phyloP scores from a whole-genome alignment of 1,284 basidiomycete species.

The Gymnopus androsaceus region DNA sequence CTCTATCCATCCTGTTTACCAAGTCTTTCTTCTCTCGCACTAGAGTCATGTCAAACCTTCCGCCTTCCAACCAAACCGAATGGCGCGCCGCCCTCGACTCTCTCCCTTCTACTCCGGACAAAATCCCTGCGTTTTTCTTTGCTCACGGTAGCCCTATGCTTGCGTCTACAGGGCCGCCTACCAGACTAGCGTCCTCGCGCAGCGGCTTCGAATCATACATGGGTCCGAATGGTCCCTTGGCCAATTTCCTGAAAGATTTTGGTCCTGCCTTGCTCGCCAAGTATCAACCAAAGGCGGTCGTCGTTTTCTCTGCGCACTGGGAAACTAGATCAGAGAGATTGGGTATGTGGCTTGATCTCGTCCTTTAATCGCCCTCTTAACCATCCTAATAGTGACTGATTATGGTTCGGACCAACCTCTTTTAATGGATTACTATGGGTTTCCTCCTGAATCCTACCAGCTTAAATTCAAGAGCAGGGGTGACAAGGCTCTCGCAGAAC shows the following conservation, averaged over 20 bases:
- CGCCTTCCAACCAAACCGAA: conserved; percentile 31
- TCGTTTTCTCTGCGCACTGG: conserved; percentile 83
- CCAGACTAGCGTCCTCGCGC: conserved; percentile 8
- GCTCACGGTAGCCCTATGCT: conserved; percentile 52
- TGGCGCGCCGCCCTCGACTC: conserved; percentile 63
- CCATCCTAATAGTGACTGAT: conserved; percentile 56
- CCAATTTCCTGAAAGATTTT: conserved; percentile 66
- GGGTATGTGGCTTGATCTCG: conserved; percentile 45
- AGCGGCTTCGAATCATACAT: conserved; percentile 31
- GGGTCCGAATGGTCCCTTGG: conserved; percentile 58
- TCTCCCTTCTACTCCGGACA: conserved; percentile 59
- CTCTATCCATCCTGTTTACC: conserved; percentile 1
- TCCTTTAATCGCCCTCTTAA: background rate
- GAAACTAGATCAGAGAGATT: conserved; percentile 60
- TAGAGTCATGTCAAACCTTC: background rate
- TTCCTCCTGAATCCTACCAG: conserved; percentile 57
- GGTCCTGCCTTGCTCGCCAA: conserved; percentile 67
- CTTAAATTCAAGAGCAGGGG: conserved; percentile 70
- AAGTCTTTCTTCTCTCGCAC: background rate
- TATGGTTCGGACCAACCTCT: conserved; percentile 75
- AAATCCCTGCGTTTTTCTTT: conserved; percentile 77
- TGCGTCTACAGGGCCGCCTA: background rate
- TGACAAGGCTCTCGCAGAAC: conserved; percentile 53
- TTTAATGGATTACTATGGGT: conserved; percentile 74
- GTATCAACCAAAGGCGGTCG: conserved; percentile 73